phyloP scores from a whole-genome alignment of 129 eudicot species.

The Helianthus tuberosus region DNA sequence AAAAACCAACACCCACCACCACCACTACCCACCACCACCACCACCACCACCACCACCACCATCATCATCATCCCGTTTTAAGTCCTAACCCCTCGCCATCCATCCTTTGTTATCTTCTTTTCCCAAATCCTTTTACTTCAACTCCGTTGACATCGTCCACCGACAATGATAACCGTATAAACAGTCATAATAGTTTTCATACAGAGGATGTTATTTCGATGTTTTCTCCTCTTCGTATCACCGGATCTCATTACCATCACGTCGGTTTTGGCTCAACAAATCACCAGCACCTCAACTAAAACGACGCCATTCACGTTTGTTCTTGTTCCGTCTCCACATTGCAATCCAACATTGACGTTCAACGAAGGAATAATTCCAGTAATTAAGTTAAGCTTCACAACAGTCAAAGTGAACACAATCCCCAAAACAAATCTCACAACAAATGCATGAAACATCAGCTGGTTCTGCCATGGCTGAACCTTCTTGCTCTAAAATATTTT shows the following conservation, averaged over 20 bases:
- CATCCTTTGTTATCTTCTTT: background rate
- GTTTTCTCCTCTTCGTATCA: background rate
- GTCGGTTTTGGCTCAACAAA: background rate
- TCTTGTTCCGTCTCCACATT: background rate
- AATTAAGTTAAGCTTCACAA: too few species aligned
- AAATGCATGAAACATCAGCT: too few species aligned
- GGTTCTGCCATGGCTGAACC: too few species aligned
- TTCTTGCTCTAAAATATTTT: too few species aligned
- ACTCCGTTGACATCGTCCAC: background rate
- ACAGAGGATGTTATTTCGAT: background rate
- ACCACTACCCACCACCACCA: too few species aligned
- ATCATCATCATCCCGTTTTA: too few species aligned
- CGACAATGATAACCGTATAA: background rate
- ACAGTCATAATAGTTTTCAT: background rate
- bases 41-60: too few species aligned
- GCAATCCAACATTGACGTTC: background rate
- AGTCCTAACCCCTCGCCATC: too few species aligned
- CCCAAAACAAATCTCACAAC: too few species aligned
- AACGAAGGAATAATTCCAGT: too few species aligned
- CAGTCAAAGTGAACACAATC: too few species aligned
- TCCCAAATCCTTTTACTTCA: background rate
- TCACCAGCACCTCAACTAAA: background rate
- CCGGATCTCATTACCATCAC: slow-evolving; percentile 16
- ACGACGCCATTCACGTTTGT: slow-evolving; percentile 5
- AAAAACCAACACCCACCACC: too few species aligned